phyloP scores from a whole-genome alignment of 495 filamentous ascomycete species.

The Penicillium manginii region DNA sequence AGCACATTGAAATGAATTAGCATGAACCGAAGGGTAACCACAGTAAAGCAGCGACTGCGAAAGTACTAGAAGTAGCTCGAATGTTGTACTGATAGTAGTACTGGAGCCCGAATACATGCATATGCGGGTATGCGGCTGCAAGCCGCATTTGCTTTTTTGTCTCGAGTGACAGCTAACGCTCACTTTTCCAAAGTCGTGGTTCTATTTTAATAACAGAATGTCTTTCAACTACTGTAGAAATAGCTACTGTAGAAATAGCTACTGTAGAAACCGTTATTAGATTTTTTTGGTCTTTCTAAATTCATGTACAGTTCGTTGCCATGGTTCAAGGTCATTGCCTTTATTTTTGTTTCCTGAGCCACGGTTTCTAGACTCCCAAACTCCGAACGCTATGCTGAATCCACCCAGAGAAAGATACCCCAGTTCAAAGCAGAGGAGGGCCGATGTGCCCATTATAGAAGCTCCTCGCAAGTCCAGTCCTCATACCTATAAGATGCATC shows the following conservation, averaged over 20 bases:
- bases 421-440: slow-evolving; percentile 3
- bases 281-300: slow-evolving; percentile 29
- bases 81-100: no score
- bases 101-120: no score
- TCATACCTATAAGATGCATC: slow-evolving; percentile 70
- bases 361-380: slow-evolving; percentile 30
- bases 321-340: slow-evolving; percentile 14
- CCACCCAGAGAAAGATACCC: slow-evolving; percentile 25
- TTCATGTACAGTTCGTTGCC: slow-evolving; percentile 30
- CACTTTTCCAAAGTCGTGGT: not conserved
- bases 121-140: no score
- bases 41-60: no score
- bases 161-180: not conserved
- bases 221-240: no score
- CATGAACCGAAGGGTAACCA: no score
- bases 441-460: slow-evolving; percentile 53
- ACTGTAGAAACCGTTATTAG: slow-evolving; percentile 23
- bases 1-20: no score
- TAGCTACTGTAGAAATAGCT: no score
- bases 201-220: no score
- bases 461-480: slow-evolving; percentile 98
- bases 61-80: no score
- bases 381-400: slow-evolving; percentile 48
- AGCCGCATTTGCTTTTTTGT: no score
- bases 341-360: slow-evolving; percentile 18